These are phyloP conservation scores for Papiliotrema terrestris DNA, from an alignment of 1,284 basidiomycete species.

Conservation along the genomic window DNA sequence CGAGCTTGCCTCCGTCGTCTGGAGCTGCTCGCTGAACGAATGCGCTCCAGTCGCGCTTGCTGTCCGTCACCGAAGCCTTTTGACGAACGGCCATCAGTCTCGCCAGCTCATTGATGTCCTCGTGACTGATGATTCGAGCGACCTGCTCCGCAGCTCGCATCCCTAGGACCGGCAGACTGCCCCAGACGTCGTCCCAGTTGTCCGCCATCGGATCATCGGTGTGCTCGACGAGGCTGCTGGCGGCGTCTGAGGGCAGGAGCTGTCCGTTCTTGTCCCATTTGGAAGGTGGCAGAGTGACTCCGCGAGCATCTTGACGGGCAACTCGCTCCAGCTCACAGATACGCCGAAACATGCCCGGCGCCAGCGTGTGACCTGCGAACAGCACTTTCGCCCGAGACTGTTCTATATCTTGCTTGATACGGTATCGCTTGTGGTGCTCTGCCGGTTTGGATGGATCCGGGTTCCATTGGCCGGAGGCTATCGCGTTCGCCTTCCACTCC, in stretches of 20 bases:
- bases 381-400: neutral
- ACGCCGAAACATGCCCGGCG: neutral
- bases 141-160: neutral
- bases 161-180: neutral
- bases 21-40: neutral
- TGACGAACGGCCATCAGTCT: neutral
- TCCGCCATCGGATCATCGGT: neutral
- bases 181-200: conserved; percentile 2
- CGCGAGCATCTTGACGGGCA: neutral
- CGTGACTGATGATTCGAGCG: neutral
- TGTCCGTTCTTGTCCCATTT: neutral
- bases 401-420: neutral
- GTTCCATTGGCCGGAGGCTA: neutral
- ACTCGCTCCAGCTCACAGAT: neutral
- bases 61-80: neutral
- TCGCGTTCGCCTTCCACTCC: neutral
- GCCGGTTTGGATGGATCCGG: neutral
- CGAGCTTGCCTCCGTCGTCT: neutral
- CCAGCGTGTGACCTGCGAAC: neutral
- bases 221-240: neutral
- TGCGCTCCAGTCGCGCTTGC: neutral
- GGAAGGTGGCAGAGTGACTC: neutral
- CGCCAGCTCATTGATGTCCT: neutral
- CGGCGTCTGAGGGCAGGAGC: neutral
- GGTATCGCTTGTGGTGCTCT: neutral